Conservation (phyloP, 192 early-diverging fungal species). For the Thamnidium elegans region DNA sequence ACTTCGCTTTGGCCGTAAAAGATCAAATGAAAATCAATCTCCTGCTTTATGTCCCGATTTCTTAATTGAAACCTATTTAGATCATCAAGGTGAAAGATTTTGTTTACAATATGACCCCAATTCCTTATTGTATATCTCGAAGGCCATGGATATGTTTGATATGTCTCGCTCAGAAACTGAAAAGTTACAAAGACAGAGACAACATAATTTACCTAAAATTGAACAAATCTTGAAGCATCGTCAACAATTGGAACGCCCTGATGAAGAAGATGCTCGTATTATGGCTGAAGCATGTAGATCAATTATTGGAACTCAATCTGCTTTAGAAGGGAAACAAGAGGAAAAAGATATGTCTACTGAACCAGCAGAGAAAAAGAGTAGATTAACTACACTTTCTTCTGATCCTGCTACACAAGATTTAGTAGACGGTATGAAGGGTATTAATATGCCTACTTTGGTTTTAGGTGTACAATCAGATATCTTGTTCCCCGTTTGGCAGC, state of each 20-base stretch:
- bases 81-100: slow-evolving; percentile 95
- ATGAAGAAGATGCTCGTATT: background rate
- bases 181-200: slow-evolving; percentile 41
- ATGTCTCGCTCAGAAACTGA: slow-evolving; percentile 61
- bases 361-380: slow-evolving; percentile 10
- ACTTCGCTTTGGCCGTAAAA: slow-evolving; percentile 84
- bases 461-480: slow-evolving; percentile 95
- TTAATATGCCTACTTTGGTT: slow-evolving; percentile 82
- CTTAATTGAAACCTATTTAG: slow-evolving; percentile 92
- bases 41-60: slow-evolving; percentile 91
- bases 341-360: background rate
- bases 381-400: slow-evolving; percentile 28
- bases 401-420: slow-evolving; percentile 59
- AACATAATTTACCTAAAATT: slow-evolving; percentile 32
- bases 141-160: slow-evolving; percentile 99
- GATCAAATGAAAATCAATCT: slow-evolving; percentile 66
- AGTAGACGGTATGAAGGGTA: slow-evolving; percentile 63
- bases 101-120: slow-evolving; percentile 93
- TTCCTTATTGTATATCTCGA: slow-evolving; percentile 89
- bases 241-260: background rate
- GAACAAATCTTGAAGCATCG: slow-evolving; percentile 9
- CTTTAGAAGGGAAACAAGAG: slow-evolving; percentile 37
- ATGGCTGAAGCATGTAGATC: slow-evolving; percentile 19
- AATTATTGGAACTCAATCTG: slow-evolving; percentile 17
- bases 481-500: slow-evolving; percentile 93